Conservation (phyloP, 495 filamentous ascomycete species). For the Lasiosphaeris hirsuta region DNA sequence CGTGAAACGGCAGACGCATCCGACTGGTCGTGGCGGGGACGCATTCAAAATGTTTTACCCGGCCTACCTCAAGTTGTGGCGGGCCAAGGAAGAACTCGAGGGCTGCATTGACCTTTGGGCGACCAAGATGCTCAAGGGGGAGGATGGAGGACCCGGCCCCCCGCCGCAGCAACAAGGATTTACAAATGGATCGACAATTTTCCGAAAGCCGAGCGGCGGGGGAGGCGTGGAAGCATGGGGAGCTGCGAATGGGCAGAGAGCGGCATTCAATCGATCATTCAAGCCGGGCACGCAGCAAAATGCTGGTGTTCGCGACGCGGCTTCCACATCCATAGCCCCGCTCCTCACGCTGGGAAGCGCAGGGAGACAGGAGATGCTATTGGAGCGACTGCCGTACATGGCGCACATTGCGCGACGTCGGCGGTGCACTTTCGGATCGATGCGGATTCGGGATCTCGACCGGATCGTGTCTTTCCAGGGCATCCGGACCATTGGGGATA, state of each 20-base stretch:
- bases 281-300: neutral
- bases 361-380: constrained; percentile 68
- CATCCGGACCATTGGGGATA: constrained; percentile 33
- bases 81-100: constrained; percentile 72
- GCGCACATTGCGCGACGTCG: constrained; percentile 54
- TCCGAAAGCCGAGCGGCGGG: constrained; percentile 27
- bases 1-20: constrained; percentile 61
- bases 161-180: constrained; percentile 16
- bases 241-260: neutral
- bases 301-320: neutral
- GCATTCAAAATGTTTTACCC: constrained; percentile 87
- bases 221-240: constrained; percentile 3
- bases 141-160: constrained; percentile 28
- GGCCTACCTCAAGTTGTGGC: constrained; percentile 70
- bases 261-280: neutral
- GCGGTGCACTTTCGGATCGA: constrained; percentile 25
- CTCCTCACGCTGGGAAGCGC: constrained; percentile 54
- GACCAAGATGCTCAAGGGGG: constrained; percentile 50
- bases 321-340: constrained; percentile 22
- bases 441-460: constrained; percentile 53
- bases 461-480: constrained; percentile 66
- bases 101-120: constrained; percentile 66
- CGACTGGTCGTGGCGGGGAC: constrained; percentile 48
- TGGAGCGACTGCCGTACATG: constrained; percentile 85
- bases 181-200: constrained; percentile 41